These are phyloP conservation scores for Colletotrichum incanum DNA, from an alignment of 2,329 filamentous ascomycete species.

Conservation along the genomic window DNA sequence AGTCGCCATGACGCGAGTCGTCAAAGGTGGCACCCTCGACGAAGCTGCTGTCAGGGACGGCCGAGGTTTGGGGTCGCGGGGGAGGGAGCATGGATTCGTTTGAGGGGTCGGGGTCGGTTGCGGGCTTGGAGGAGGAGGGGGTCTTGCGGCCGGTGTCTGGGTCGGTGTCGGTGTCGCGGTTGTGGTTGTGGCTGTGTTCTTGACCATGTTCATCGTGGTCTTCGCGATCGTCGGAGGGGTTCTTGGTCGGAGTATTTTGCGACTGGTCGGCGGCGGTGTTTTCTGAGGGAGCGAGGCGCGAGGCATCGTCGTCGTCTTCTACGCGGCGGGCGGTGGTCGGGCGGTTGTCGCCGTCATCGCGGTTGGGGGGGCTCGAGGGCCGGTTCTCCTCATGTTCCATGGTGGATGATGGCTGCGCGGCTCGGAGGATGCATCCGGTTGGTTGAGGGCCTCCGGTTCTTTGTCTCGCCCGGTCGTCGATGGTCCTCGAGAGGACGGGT, in stretches of 20 bases:
- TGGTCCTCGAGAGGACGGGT: background rate
- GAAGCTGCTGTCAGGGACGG: conserved; percentile 57
- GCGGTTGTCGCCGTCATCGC: conserved; percentile 46
- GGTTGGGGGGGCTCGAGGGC: conserved; percentile 35
- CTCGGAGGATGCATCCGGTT: conserved; percentile 42
- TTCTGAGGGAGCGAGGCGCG: conserved; percentile 36
- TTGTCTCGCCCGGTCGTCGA: conserved; percentile 14
- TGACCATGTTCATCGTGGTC: background rate
- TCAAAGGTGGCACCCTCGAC: conserved; percentile 59
- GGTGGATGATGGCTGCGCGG: conserved; percentile 45
- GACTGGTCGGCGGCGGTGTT: conserved; percentile 14
- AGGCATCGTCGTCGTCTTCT: conserved; percentile 38
- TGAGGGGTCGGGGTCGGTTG: conserved; percentile 27
- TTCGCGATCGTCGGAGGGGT: conserved; percentile 5
- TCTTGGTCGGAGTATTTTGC: conserved; percentile 32
- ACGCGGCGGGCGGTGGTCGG: conserved; percentile 45
- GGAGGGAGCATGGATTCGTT: conserved; percentile 44
- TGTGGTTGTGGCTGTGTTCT: background rate
- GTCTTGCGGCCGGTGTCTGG: conserved; percentile 6
- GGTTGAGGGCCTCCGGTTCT: conserved; percentile 12
- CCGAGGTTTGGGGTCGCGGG: conserved; percentile 42
- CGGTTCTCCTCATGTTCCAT: conserved; percentile 55
- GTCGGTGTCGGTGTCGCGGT: background rate
- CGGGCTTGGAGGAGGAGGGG: conserved; percentile 18
- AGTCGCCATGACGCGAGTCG: conserved; percentile 60